These are phyloP conservation scores for Starmera stellimalicola DNA, from an alignment of 1,139 yeast species.

Conservation along the genomic window DNA sequence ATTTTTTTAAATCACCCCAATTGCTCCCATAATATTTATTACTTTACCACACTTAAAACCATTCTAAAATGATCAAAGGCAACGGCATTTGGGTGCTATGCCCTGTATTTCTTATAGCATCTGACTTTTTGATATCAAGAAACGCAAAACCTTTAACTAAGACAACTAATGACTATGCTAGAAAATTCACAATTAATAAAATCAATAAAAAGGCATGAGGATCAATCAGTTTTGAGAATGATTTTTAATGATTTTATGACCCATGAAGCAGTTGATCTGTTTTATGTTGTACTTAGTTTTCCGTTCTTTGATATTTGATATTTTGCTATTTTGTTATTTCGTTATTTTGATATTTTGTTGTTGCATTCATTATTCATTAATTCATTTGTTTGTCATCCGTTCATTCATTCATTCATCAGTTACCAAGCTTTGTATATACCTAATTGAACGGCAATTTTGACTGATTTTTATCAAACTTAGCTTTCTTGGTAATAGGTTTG, in stretches of 20 bases:
- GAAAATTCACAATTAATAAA: constrained; percentile 9
- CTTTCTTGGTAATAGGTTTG: constrained; percentile 4
- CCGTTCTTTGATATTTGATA: neutral
- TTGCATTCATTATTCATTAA: neutral
- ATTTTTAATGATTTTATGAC: neutral
- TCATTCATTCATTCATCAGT: neutral
- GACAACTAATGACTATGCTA: constrained; percentile 11
- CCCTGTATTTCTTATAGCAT: constrained; percentile 14
- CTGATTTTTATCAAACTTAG: constrained; percentile 13
- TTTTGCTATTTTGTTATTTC: neutral
- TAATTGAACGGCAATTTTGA: constrained; percentile 17
- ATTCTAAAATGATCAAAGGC: neutral
- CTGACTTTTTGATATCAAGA: constrained; percentile 12
- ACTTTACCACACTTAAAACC: too few species aligned
- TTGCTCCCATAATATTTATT: too few species aligned
- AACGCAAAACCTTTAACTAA: constrained; percentile 2
- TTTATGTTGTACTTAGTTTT: neutral
- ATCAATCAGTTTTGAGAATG: neutral
- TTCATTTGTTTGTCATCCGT: too few species aligned
- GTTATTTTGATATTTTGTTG: neutral
- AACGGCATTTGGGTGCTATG: constrained; percentile 13
- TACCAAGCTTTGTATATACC: neutral
- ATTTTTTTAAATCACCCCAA: too few species aligned
- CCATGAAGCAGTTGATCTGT: neutral
- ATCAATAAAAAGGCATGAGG: constrained; percentile 1